Conservation (phyloP, 257 asterid species). For the Hygrophila difformis region DNA sequence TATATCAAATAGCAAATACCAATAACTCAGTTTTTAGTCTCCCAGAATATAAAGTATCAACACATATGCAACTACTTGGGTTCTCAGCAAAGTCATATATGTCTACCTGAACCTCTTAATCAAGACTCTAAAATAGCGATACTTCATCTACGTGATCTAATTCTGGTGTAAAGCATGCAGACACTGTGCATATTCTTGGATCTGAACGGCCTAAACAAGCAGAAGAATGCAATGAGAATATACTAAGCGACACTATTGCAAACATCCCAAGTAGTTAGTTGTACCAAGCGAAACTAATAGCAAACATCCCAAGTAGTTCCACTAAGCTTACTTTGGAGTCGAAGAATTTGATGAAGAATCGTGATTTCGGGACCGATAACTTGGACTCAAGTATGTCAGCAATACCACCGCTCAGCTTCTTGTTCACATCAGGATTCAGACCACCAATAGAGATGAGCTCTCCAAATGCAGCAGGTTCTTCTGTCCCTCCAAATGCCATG, state of each 20-base stretch:
- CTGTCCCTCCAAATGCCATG: constrained; percentile 87
- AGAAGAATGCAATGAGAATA: constrained; percentile 59
- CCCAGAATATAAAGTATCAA: not conserved
- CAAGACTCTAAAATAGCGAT: constrained; percentile 24
- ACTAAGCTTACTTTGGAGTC: constrained; percentile 62
- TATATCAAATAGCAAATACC: constrained; percentile 33
- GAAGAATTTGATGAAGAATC: constrained; percentile 87
- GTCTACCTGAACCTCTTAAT: constrained; percentile 29
- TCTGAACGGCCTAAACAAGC: constrained; percentile 76
- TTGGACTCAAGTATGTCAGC: constrained; percentile 68
- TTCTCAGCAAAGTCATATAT: not conserved
- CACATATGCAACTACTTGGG: not conserved
- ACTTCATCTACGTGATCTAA: constrained; percentile 59
- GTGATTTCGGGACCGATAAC: constrained; percentile 65
- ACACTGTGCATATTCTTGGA: constrained; percentile 83
- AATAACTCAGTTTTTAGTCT: constrained; percentile 13
- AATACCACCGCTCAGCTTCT: constrained; percentile 84
- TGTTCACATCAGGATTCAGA: constrained; percentile 65
- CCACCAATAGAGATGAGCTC: constrained; percentile 91
- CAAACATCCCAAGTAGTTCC: constrained; percentile 7
- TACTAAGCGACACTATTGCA: constrained; percentile 7
- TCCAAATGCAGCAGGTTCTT: constrained; percentile 84
- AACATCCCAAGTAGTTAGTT: not conserved
- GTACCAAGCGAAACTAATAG: too few relatives aligned
- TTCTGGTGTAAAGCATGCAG: constrained; percentile 82